Base-by-base conservation (phyloP, 306 rosid species). In the Cucumis hystrix region DNA sequence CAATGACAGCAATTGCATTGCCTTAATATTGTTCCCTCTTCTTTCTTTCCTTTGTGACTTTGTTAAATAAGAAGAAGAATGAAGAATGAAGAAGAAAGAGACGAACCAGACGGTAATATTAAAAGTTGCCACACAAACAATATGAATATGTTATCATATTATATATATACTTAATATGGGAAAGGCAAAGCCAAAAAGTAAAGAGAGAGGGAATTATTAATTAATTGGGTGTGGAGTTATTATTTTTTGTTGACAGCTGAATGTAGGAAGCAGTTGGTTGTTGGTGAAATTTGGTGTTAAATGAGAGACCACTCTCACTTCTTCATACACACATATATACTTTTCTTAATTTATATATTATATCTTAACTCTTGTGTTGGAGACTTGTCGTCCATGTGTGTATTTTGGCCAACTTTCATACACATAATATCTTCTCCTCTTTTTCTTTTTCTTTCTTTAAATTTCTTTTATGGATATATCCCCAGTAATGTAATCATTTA, bases 1-100 rank as follows among this genome's bases (percentile, higher is more conserved):
- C 78, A 77, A 14, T 40, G 80, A 66, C 51, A 85, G 18, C 16
- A 56, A 76, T 4, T 76, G 75, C 75, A 69, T 69, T 20, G 57
- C 58, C 16, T 23, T 0, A 10, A 45, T 1, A 33, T 43, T 1
- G 3, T 45, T 45, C 51, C 56, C 56, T 51, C 6, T 51, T 3
- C 37, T 33, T 33, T 17, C 58, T 54, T 54, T n/a, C 16, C 56
- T 51, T 10, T 5, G 1, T 5, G 7, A 51, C 51, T 47, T 47
- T 23, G 40, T 15, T 71, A 71, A 47, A 71, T 47, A 71, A 7
- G 37, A 33, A 33, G 37, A 33, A 33, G 37, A 33, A 40, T 8
- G 52, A 10, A 47, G 52, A 47, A 47, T 8, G 52, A 10, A 47
- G 52, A 47, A 47, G 52, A 45, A 45, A 10, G 4, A 47, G 52